Evolutionary conservation across 1,139 yeast genomes (phyloP).

Genomic region (Pichia sp.): DNA sequence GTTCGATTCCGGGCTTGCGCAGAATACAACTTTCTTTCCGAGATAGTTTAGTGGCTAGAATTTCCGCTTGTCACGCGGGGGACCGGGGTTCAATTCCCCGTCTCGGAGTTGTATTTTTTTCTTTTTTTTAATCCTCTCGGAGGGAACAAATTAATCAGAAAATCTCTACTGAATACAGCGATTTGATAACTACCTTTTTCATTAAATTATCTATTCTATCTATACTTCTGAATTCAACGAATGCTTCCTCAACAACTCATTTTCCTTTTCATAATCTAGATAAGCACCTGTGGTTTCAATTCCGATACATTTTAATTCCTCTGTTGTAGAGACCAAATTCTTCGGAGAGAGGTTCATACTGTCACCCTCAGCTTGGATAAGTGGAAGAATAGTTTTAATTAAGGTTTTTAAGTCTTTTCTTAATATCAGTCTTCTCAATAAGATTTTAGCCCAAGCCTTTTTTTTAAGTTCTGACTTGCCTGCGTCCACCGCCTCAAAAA

Average conservation of each 20-base stretch:
- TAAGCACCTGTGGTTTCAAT: neutral
- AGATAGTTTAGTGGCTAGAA: slow-evolving; percentile 20
- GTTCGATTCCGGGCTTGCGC: slow-evolving; percentile 21
- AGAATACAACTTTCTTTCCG: slow-evolving; percentile 8
- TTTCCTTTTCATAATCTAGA: slow-evolving; percentile 3
- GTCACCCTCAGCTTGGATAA: neutral
- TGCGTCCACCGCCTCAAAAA: neutral
- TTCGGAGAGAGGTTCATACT: neutral
- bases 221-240: too few species aligned
- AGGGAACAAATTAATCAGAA: neutral
- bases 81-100: slow-evolving; percentile 21
- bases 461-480: neutral
- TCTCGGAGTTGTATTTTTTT: slow-evolving; percentile 13
- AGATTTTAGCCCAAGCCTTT: slow-evolving; percentile 4
- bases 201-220: too few species aligned
- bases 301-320: neutral
- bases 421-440: slow-evolving; percentile 5
- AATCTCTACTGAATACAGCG: too few species aligned
- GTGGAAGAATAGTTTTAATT: neutral
- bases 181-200: too few species aligned
- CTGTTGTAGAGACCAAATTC: neutral
- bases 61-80: slow-evolving; percentile 21
- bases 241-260: slow-evolving; percentile 2
- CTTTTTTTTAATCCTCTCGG: neutral
- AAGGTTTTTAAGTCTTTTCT: neutral